Base-by-base conservation (phyloP, 164 flowering plant genomes). In the Vitis cinerea region DNA sequence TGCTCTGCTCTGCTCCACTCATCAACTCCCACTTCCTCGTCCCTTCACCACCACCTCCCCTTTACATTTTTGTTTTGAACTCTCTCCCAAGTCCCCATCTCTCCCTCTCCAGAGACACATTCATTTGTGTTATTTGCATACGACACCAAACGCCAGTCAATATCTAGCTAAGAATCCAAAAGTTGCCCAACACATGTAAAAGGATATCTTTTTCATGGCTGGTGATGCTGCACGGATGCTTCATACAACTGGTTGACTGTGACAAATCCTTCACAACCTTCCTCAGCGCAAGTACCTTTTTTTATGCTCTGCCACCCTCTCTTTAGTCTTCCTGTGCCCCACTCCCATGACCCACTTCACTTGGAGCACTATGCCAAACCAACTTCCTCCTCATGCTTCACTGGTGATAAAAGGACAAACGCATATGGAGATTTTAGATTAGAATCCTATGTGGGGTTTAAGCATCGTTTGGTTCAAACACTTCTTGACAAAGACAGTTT, bases 361-460 rank as follows among this genome's bases (percentile, higher is more conserved):
- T 65, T 78, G 55, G 19, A 55, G 61, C 59, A 53, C 65, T 52
- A 54, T 62, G 50, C 44, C 63, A 61, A 67, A 27, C 48, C 48
- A 77, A 71, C 49, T 64, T 74, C 83, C 74, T 66, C 55, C 77
- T 67, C 72, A 70, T 67, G 62, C 73, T 73, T 72, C 61, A 56
- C 62, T 66, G 11, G 60, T 59, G 3, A 57, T 55, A 69, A 73
- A 79, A 73, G 17, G 72, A 67, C 70, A 79, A 74, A 60, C 23
- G 4, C 53, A 30, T 47, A 68, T 56, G 3, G 47, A 50, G 54
- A 61, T 53, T 61, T 50, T 50, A 17, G 52, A 70, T 37, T 37
- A 83, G 86, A 81, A 85, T 87, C 88, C 88, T 70, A 86, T 84
- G 90, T 76, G 64, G 74, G 71, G 75, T 68, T 76, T 27, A 31